Evolutionary conservation across 352 stramenopile species (phyloP), one percentile per base, ranked within the genome.

Genomic region (Phytophthora hybrid): DNA sequence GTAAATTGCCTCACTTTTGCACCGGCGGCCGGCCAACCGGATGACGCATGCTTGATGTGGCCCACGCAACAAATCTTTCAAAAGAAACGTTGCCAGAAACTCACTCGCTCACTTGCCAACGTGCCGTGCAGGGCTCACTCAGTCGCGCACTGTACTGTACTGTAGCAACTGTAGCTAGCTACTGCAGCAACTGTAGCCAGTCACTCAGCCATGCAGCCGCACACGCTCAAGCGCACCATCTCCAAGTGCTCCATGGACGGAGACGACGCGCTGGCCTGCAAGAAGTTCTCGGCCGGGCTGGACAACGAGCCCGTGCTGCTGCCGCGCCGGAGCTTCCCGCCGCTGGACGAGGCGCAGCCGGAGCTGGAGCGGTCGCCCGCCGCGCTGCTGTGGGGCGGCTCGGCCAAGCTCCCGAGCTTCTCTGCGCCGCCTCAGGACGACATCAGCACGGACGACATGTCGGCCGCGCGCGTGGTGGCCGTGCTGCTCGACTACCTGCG

Each of bases 181-280:
- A 26, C 23, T 26, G 23, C 23, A 26, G 23, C 34, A 41, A 4
- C 32, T 11, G 8, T 11, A 39, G 32, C 32, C 32, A 39, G 32
- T 10, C 32, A 41, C 9, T 13, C 34, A 41, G 32, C 10, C 49
- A 73, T 81, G 76, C 75, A 72, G 65, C 69, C 69, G 29, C 67
- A 73, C 37, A 73, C 68, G 52, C 84, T 93, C 55, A 93, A 93
- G 73, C 84, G 86, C 65, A 93, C 86, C 23, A 92, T 93, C 75
- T 93, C 86, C 66, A 92, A 93, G 76, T 93, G 84, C 63, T 83
- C 80, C 29, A 85, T 93, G 73, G 78, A 85, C 63, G 66, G 63
- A 29, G 71, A 56, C 44, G 64, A 65, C 56, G 66, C 64, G 49
- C 53, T 80, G 44, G 74, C 74, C 19, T 73, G 71, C 58, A 93